Base-by-base conservation (phyloP, 208 protist genomes). In the Angomonas desouzai region DNA sequence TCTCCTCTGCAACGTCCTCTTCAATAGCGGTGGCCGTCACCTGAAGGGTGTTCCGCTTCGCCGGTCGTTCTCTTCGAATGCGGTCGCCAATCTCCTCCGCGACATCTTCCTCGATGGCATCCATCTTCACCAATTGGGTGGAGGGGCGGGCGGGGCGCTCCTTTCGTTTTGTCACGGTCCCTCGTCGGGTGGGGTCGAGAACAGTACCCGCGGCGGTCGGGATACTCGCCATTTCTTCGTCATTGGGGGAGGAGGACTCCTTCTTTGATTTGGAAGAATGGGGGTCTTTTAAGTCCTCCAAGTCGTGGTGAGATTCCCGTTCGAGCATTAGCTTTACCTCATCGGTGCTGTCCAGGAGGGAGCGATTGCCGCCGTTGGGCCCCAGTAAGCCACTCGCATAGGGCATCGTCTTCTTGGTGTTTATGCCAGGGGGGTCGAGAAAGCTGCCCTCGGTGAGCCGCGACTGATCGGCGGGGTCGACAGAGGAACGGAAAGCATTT, bases 401-500 rank as follows among this genome's bases (percentile, higher is more conserved):
- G 18, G 45, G 45, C 45, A 51, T 51, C 18, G 45, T 51, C 20
- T 51, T 13, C 20, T 51, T 51, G 20, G 10, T 51, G 10, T 51
- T 23, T 6, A 51, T 27, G n/a, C n/a, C 20, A 9, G 45, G 45
- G 4, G 45, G 4, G 3, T 51, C 45, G 9, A 51, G n/a, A 51
- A 51, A 51, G 20, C 45, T 51, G 45, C 45, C 45, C 3, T 51
- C 45, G 20, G 18, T 51, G 18, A 51, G 45, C n/a, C 45, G 10
- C 3, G 45, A 51, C 9, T 23, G 45, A 6, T 40, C 36, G 36
- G 36, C 36, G 13, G 36, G 6, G 36, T 40, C 36, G 6, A 40
- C 36, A 40, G 36, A 40, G 36, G 36, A 40, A 40, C 36, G 36
- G 13, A 40, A 40, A n/a, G n/a, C n/a, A n/a, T n/a, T n/a, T 40